Evolutionary conservation across 345 rosid species (phyloP).

Genomic region (Arabidopsis thaliana): DNA sequence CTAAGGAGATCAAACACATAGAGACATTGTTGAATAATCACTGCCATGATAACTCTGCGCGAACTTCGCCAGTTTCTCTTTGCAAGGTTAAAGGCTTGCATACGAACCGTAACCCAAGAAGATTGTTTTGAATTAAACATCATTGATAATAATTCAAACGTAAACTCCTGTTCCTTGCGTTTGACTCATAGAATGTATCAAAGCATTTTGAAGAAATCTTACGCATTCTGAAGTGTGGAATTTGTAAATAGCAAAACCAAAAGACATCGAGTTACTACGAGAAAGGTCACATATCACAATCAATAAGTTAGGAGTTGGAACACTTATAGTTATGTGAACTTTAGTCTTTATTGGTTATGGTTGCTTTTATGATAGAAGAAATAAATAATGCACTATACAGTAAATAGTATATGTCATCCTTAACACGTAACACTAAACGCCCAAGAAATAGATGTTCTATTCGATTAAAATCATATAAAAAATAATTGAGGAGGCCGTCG

Average conservation of each 20-base stretch:
- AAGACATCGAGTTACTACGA: constrained; percentile 8
- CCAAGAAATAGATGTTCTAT: neutral
- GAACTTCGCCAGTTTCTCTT: constrained; percentile 26
- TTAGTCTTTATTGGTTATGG: neutral
- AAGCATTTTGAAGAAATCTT: neutral
- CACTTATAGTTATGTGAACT: constrained; percentile 18
- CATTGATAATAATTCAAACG: neutral
- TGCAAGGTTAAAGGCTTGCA: neutral
- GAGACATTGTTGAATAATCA: constrained; percentile 71
- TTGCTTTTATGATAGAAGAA: constrained; percentile 1
- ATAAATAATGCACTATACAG: neutral
- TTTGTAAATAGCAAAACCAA: neutral
- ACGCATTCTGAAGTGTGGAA: neutral
- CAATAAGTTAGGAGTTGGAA: constrained; percentile 39
- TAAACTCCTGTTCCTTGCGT: neutral
- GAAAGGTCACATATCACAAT: constrained; percentile 38
- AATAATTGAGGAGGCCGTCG: constrained; percentile 31
- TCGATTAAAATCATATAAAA: neutral
- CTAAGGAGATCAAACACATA: constrained; percentile 84
- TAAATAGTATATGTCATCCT: neutral
- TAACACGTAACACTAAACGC: neutral
- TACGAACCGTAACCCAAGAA: neutral
- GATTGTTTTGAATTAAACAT: constrained; percentile 11
- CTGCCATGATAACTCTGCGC: constrained; percentile 41
- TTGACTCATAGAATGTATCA: neutral